phyloP scores from a whole-genome alignment of 768 basidiomycete species.

The Tephrocybe sp. region DNA sequence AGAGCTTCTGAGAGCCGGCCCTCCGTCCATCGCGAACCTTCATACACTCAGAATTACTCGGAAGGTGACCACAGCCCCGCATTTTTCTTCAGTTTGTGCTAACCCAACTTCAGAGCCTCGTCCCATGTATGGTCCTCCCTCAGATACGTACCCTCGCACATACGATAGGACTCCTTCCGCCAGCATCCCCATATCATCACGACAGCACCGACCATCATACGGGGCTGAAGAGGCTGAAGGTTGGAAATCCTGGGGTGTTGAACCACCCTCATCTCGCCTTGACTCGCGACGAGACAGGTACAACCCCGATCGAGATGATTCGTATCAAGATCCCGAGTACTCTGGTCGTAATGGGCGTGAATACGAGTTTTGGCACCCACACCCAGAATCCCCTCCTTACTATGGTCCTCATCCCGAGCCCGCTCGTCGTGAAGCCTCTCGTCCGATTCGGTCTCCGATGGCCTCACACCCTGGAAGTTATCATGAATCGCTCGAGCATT shows the following conservation, averaged over 20 bases:
- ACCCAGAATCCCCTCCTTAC: constrained; percentile 2
- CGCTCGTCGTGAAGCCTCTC: constrained; percentile 8
- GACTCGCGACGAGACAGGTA: constrained; percentile 14
- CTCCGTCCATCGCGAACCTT: constrained; percentile 14
- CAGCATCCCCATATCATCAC: constrained; percentile 15
- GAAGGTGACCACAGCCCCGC: constrained; percentile 8
- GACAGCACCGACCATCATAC: constrained; percentile 12
- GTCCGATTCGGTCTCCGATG: constrained; percentile 14
- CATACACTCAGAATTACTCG: constrained; percentile 13
- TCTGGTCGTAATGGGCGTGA: constrained; percentile 8
- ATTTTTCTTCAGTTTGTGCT: not conserved
- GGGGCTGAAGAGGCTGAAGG: constrained; percentile 11
- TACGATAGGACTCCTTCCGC: constrained; percentile 15
- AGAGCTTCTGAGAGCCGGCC: constrained; percentile 16
- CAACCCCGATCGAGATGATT: constrained; percentile 8
- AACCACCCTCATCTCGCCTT: constrained; percentile 6
- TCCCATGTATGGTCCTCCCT: constrained; percentile 5
- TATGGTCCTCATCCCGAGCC: constrained; percentile 14
- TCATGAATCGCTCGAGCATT: constrained; percentile 14
- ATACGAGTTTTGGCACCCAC: constrained; percentile 8
- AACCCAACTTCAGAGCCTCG: constrained; percentile 5
- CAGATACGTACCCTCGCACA: constrained; percentile 11
- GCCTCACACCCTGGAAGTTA: constrained; percentile 16
- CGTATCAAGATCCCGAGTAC: constrained; percentile 11
- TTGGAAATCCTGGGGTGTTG: constrained; percentile 16